Evolutionary conservation across 306 rosid genomes (phyloP).

Genomic region (Alnus rubra): DNA sequence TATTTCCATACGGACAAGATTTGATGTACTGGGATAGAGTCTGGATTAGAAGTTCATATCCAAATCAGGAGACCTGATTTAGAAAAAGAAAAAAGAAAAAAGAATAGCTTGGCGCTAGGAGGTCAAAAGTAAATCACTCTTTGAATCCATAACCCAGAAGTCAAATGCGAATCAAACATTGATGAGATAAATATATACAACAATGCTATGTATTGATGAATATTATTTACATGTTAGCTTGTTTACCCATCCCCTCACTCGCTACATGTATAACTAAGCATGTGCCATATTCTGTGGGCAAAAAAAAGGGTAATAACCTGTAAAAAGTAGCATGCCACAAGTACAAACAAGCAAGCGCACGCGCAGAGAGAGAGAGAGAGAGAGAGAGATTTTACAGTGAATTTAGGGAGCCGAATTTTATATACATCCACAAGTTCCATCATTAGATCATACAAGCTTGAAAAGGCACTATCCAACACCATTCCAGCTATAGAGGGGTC

Average conservation of each 20-base stretch:
- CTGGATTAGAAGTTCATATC: too few species aligned
- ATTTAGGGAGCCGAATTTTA: constrained; percentile 94
- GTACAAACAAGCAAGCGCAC: not conserved
- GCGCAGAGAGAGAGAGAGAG: constrained; percentile 1
- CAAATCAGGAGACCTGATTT: too few species aligned
- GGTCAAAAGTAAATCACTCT: too few species aligned
- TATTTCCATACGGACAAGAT: too few species aligned
- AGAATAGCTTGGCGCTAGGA: too few species aligned
- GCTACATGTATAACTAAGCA: not conserved
- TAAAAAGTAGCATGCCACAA: not conserved
- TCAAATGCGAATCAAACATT: too few species aligned
- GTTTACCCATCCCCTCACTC: not conserved
- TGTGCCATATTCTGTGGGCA: not conserved
- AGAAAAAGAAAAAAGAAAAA: too few species aligned
- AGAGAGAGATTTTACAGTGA: constrained; percentile 59
- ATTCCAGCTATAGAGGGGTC: constrained; percentile 93
- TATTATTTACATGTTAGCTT: not conserved
- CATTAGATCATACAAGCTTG: constrained; percentile 86
- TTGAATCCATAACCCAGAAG: too few species aligned
- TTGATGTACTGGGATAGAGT: too few species aligned
- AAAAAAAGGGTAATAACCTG: not conserved
- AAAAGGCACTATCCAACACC: constrained; percentile 99
- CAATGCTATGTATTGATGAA: too few species aligned
- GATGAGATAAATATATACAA: too few species aligned
- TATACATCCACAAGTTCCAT: constrained; percentile 94